Evolutionary conservation across 306 rosid genomes (phyloP).

Genomic region (Casuarina cunninghamiana): DNA sequence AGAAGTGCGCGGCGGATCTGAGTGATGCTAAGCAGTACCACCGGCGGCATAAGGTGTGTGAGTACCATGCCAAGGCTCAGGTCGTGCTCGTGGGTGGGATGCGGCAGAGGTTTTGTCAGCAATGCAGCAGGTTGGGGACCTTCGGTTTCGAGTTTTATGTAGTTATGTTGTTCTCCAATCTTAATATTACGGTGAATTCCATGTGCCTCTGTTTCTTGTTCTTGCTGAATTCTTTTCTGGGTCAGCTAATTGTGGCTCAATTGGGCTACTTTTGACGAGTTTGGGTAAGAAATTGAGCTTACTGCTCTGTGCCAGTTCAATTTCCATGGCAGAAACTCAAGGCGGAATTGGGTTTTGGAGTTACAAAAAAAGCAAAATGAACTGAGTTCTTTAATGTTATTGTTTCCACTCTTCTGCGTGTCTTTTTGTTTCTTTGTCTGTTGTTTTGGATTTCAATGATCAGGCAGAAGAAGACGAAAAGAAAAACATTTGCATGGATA

Average conservation of each 20-base stretch:
- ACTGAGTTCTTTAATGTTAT: neutral
- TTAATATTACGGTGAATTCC: neutral
- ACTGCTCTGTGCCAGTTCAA: neutral
- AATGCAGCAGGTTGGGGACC: conserved; percentile 73
- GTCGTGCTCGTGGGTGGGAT: conserved; percentile 55
- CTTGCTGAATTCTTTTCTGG: neutral
- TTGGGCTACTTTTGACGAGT: conserved; percentile 5
- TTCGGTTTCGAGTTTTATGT: neutral
- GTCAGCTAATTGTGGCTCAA: conserved; percentile 3
- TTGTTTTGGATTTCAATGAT: neutral
- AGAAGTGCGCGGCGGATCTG: conserved; percentile 62
- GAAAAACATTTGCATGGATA: neutral
- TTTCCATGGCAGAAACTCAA: neutral
- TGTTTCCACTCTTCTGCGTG: no score
- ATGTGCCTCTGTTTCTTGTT: neutral
- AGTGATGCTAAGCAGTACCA: conserved; percentile 63
- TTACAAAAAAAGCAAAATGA: neutral
- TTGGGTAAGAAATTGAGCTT: neutral
- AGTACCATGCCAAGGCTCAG: conserved; percentile 68
- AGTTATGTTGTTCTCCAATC: neutral
- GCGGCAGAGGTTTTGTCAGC: conserved; percentile 71
- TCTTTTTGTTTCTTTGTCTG: neutral
- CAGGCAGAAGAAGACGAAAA: neutral
- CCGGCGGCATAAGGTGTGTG: conserved; percentile 67
- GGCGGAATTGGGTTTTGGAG: neutral